A percentile compares a stretch with the other conserved stretches of the same genome.
Evolutionary conservation across 495 filamentous ascomycete genomes (phyloP).

Genomic region (Neurospora hispaniola): DNA sequence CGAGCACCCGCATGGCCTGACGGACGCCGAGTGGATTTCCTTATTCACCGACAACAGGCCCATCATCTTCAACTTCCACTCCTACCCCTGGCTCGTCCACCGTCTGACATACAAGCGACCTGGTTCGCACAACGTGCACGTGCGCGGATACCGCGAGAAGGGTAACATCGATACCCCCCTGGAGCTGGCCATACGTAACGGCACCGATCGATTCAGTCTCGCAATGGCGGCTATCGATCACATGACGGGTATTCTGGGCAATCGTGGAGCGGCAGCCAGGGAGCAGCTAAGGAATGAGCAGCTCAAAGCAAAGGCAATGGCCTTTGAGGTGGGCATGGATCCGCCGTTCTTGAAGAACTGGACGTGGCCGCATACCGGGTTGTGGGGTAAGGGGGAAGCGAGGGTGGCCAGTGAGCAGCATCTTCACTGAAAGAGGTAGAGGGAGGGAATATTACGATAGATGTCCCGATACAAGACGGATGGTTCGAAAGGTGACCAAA

Average conservation of each 20-base stretch:
- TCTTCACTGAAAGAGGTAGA: background rate
- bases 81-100: constrained; percentile 66
- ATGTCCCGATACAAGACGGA: background rate
- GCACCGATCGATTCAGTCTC: constrained; percentile 58
- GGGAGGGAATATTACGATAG: background rate
- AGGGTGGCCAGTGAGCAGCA: constrained; percentile 11
- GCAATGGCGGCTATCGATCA: constrained; percentile 65
- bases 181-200: constrained; percentile 60
- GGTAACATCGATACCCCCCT: constrained; percentile 70
- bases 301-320: constrained; percentile 45
- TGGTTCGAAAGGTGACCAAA: too few species aligned
- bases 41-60: constrained; percentile 58
- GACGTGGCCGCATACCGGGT: constrained; percentile 43
- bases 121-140: constrained; percentile 51
- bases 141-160: constrained; percentile 67
- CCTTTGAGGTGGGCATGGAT: constrained; percentile 56
- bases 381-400: constrained; percentile 16
- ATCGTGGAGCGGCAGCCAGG: constrained; percentile 45
- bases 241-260: constrained; percentile 39
- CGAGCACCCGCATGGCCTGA: constrained; percentile 59
- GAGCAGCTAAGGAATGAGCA: constrained; percentile 50
- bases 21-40: constrained; percentile 48
- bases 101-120: constrained; percentile 59
- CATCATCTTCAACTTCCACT: constrained; percentile 72
- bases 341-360: constrained; percentile 53